Evolutionary conservation across 805 yeast species (phyloP), one percentile per base, ranked within the genome.

Genomic region (Wickerhamiella parazyma): DNA sequence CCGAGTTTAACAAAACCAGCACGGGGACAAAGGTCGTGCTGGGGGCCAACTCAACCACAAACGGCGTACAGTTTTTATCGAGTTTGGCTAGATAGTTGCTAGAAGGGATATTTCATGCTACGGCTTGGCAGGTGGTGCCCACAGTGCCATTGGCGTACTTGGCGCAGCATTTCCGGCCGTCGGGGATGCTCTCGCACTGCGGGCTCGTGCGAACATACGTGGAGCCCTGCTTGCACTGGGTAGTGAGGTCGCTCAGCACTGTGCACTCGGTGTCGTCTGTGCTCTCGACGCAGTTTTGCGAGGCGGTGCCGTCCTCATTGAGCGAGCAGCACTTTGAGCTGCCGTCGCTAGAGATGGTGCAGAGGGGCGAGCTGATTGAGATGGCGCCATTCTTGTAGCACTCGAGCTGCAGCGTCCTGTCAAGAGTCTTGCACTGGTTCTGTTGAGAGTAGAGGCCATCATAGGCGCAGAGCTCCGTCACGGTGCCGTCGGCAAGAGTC

Each of bases 31-130:
- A 84, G 49, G 66, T 83, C 12, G 69, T 85, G 1, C 63, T 87
- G n/a, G 98, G 98, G 7, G 86, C 95, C 24, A 76, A 85, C 1
- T 42, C 41, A n/a, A 44, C 49, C n/a, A 42, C 36, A 33, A 75
- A 69, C 46, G 70, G 81, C 0, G 53, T 56, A 12, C 50, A 58
- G 26, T 71, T 69, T 46, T 49, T 70, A 31, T 53, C 52, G n/a
- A 21, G 22, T 3, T 19, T 44, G 5, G 38, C 40, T 6, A 10
- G 20, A 5, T 10, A 21, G 9, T 6, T 33, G n/a, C 6, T 12
- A 5, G 10, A 4, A 6, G 8, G 3, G 14, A 3, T n/a, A 17
- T 11, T 18, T 39, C 20, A 39, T 26, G 42, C 42, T 14, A 39
- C 17, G 16, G 42, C 29, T 18, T 31, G 25, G 36, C 42, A 39